phyloP scores from a whole-genome alignment of 2,329 filamentous ascomycete species.

The Leptographium radiaticola region DNA sequence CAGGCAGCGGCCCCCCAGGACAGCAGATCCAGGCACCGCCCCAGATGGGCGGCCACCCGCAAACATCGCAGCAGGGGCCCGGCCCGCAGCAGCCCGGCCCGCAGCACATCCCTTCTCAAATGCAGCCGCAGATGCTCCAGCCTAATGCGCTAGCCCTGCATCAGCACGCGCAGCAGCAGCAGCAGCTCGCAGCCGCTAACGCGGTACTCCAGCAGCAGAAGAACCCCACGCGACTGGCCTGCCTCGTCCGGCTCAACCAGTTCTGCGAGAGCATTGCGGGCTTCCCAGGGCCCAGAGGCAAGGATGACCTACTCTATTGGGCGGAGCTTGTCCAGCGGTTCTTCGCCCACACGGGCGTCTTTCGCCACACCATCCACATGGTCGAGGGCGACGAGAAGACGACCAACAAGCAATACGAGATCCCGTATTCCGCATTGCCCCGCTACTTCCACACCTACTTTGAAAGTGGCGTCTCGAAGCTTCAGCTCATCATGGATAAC shows the following conservation, averaged over 20 bases:
- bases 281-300: conserved; percentile 42
- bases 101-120: conserved; percentile 27
- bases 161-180: conserved; percentile 17
- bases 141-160: conserved; percentile 24
- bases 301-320: conserved; percentile 66
- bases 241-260: conserved; percentile 45
- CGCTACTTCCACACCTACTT: conserved; percentile 88
- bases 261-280: conserved; percentile 50
- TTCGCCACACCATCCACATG: conserved; percentile 57
- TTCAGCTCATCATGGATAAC: conserved; percentile 75
- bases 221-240: conserved; percentile 41
- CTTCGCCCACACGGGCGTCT: conserved; percentile 65
- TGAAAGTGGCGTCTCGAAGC: conserved; percentile 69
- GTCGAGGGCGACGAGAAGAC: conserved; percentile 40
- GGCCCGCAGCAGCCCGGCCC: conserved; percentile 1
- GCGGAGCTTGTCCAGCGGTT: conserved; percentile 65
- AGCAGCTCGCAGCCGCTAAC: conserved; percentile 21
- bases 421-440: conserved; percentile 66
- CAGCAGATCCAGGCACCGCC: conserved; percentile 16
- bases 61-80: conserved; percentile 20
- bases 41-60: conserved; percentile 18
- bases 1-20: conserved; percentile 11
- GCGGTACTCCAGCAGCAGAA: conserved; percentile 32
- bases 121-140: conserved; percentile 22
- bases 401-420: conserved; percentile 72